These are phyloP conservation scores for Aegilops bicornis DNA, from an alignment of 176 grass and related monocot species.

Conservation along the genomic window DNA sequence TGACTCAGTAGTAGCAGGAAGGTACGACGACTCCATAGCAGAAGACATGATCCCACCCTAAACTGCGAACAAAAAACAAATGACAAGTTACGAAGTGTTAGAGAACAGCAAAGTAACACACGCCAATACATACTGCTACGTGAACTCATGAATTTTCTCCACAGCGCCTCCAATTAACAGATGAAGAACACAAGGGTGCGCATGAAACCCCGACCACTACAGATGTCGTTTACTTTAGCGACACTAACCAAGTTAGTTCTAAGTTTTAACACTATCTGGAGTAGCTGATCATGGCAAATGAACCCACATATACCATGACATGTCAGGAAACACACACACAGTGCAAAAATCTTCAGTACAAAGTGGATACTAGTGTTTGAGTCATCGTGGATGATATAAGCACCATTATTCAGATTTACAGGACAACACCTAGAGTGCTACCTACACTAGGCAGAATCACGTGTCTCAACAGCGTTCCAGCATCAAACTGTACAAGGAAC, in stretches of 20 bases:
- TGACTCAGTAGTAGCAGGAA: slow-evolving; percentile 16
- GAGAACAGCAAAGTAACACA: background rate
- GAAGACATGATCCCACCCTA: slow-evolving; percentile 6
- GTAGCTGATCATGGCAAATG: background rate
- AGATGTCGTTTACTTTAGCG: background rate
- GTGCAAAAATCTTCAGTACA: background rate
- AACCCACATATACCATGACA: background rate
- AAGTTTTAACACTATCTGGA: background rate
- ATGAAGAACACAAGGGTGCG: background rate
- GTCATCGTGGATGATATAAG: background rate
- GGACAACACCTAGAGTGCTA: background rate
- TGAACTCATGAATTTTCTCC: background rate
- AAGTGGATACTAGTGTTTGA: background rate
- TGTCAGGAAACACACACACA: background rate
- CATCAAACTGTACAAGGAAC: background rate
- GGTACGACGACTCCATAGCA: background rate
- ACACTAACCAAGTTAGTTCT: background rate
- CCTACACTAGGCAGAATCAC: background rate
- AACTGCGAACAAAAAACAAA: background rate
- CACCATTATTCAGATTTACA: background rate
- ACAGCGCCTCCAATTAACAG: background rate
- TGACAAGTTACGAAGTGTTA: background rate
- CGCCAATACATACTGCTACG: background rate
- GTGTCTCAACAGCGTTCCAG: background rate
- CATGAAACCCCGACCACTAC: background rate